Base-by-base conservation (phyloP, 2,329 filamentous ascomycete genomes). In the Claviceps spartinae region DNA sequence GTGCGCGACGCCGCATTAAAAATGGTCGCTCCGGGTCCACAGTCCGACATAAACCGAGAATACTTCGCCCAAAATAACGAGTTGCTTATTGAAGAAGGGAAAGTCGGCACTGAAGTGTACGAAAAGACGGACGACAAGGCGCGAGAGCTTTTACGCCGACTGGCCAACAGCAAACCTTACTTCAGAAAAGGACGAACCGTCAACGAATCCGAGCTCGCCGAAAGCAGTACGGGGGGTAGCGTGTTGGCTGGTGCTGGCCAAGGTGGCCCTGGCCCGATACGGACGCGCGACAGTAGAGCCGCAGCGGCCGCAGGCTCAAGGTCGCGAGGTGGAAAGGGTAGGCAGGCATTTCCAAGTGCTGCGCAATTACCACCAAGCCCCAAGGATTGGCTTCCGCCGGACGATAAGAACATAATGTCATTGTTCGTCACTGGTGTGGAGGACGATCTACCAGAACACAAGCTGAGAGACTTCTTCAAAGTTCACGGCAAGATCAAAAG, bases 1-100 rank as follows among this genome's bases (percentile, higher is more conserved):
- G 87, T 98, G 54, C 83, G 93, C 64, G 93, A 98, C 73, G 93
- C 93, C 3, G 93, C 94, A 5, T 76, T 98, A 57, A 97, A 97
- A 74, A 95, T 98, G 86, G 87, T 97, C 43, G 90, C 91, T 0
- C 90, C 93, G 0, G 93, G 93, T 0, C 93, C 93, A 0, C 81
- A 88, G 57, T 95, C 88, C 65, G 85, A 87, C 52, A 88, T 98
- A 67, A 98, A 98, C 71, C 76, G 93, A 60, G 90, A 98, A 69
- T 98, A 93, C 69, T 98, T 95, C 67, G 93, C 93, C 14, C 93
- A 98, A 66, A 93, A 97, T 65, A 90, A 97, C 68, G 91, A 97
- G 71, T 86, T 84, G 62, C 88, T 94, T 55, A 89, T 98, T 48
- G 90, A 97, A 63, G 90, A 97, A 60, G 93, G 93, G 2, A 77